These are phyloP conservation scores for Harringtonia aguacate DNA, from an alignment of 2,329 filamentous ascomycete genomes.

Conservation along the genomic window DNA sequence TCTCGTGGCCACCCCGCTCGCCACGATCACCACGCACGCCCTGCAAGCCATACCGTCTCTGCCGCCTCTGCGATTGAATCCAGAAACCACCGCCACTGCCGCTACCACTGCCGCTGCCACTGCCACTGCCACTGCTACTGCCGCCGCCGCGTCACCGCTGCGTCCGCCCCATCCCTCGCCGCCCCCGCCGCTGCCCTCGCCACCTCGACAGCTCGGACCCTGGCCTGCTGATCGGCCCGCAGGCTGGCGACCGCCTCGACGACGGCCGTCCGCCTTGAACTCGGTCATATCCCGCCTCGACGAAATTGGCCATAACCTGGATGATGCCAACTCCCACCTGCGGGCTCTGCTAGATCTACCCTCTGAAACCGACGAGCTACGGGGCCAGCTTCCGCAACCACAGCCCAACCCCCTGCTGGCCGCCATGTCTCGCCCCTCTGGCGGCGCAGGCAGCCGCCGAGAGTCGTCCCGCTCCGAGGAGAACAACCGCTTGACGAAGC, in stretches of 20 bases:
- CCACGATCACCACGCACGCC: not conserved
- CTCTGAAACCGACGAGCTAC: constrained; percentile 5
- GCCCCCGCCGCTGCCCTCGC: not conserved
- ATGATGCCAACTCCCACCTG: constrained; percentile 32
- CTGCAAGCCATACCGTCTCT: constrained; percentile 1
- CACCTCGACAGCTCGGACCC: not conserved
- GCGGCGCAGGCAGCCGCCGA: constrained; percentile 2
- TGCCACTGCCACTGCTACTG: not conserved
- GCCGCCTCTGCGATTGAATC: constrained; percentile 7
- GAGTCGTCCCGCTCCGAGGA: constrained; percentile 7
- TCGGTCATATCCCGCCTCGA: constrained; percentile 5
- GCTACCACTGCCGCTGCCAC: not conserved
- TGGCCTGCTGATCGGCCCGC: not conserved
- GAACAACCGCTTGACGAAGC: constrained; percentile 45
- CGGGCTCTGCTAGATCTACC: constrained; percentile 28
- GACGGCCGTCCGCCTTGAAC: not conserved
- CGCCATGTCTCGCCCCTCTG: not conserved
- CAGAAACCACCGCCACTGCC: not conserved
- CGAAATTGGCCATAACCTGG: constrained; percentile 19
- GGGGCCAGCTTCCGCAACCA: not conserved
- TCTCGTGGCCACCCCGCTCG: not conserved
- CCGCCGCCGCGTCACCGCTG: constrained; percentile 12
- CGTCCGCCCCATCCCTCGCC: constrained; percentile 24
- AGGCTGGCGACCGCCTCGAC: not conserved
- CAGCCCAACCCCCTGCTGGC: not conserved